Evolutionary conservation across 1,284 basidiomycete genomes (phyloP).

Genomic region (Amylostereum areolatum): DNA sequence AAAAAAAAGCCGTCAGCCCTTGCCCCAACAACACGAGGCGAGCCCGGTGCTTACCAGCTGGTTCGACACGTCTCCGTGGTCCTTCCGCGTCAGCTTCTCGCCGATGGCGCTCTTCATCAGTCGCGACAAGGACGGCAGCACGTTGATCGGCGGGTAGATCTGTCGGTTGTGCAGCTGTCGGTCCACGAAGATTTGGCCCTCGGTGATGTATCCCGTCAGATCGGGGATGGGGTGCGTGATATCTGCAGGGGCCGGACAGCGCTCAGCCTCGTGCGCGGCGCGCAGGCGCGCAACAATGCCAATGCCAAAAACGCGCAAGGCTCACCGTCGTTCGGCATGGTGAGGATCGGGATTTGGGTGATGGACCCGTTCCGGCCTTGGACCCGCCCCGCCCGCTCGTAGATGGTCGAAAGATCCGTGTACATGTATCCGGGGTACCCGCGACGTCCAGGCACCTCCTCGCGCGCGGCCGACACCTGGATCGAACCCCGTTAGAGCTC

Average conservation of each 20-base stretch:
- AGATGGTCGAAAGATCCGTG: conserved; percentile 97
- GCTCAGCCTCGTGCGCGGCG: conserved; percentile 9
- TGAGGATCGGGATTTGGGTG: conserved; percentile 99
- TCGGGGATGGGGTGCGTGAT: conserved; percentile 99
- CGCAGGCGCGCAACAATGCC: conserved; percentile 2
- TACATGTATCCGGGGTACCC: conserved; percentile 99
- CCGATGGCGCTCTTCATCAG: conserved; percentile 99
- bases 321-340: conserved; percentile 99
- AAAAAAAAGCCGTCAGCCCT: too few relatives aligned
- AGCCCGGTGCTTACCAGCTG: conserved; percentile 63
- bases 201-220: conserved; percentile 98
- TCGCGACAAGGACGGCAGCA: conserved; percentile 92
- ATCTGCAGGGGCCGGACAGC: conserved; percentile 47
- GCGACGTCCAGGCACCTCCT: conserved; percentile 99
- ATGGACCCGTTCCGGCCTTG: conserved; percentile 98
- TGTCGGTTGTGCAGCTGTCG: conserved; percentile 91
- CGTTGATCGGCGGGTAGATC: conserved; percentile 99
- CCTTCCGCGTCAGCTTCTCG: conserved; percentile 94
- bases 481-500: conserved; percentile 1
- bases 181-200: conserved; percentile 99
- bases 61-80: conserved; percentile 98
- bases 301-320: conserved; percentile 11
- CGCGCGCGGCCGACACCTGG: conserved; percentile 90
- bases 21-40: conserved; percentile 15
- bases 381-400: conserved; percentile 98